Conservation (phyloP, 1,284 basidiomycete genomes). For the Cryptococcus wingfieldii region DNA sequence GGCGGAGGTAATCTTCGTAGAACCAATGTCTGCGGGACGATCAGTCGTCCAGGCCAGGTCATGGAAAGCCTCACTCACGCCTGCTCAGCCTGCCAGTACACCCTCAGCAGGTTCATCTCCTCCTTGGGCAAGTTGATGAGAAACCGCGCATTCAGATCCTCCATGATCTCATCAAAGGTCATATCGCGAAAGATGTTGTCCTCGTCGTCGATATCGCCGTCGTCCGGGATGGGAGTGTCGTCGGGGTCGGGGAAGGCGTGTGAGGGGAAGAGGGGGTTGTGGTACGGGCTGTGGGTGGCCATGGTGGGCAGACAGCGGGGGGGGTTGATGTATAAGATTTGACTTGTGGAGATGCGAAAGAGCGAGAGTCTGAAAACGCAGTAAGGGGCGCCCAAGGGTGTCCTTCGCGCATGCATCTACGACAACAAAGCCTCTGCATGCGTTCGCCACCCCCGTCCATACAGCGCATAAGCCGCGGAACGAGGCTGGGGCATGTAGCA, state of each 20-base stretch:
- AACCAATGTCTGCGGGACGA: constrained; percentile 80
- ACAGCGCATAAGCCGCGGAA: too few species aligned
- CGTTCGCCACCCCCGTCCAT: too few species aligned
- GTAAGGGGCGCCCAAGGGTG: too few species aligned
- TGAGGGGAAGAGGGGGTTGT: neutral
- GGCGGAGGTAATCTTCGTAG: constrained; percentile 97
- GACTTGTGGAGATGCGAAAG: constrained; percentile 1
- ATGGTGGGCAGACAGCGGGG: neutral
- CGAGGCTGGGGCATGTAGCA: neutral
- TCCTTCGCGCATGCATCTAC: too few species aligned
- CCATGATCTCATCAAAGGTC: constrained; percentile 59
- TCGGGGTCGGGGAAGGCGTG: neutral
- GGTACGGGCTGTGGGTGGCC: constrained; percentile 1
- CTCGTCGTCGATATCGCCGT: constrained; percentile 15
- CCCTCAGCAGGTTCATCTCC: constrained; percentile 84
- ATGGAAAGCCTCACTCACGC: constrained; percentile 60
- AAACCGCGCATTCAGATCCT: constrained; percentile 92
- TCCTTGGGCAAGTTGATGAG: constrained; percentile 93
- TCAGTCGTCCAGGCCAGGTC: neutral
- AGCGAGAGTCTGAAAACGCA: neutral
- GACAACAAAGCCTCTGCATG: too few species aligned
- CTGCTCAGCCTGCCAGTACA: constrained; percentile 99
- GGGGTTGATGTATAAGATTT: constrained; percentile 1
- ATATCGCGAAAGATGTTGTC: constrained; percentile 44
- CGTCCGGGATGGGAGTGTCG: neutral